phyloP scores from a whole-genome alignment of 148 eudicot species.

The Oxyria digyna region DNA sequence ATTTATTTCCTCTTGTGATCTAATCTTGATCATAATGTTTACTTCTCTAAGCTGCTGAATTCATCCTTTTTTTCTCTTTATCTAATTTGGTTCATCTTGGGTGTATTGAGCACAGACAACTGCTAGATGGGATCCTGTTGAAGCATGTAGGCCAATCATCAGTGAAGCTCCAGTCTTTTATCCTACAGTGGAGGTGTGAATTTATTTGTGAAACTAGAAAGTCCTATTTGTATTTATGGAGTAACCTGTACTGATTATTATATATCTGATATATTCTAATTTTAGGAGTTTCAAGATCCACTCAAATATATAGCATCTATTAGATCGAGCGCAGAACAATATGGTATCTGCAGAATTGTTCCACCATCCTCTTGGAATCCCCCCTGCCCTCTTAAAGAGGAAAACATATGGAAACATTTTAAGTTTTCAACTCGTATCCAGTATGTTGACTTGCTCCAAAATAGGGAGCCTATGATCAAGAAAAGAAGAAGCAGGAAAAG shows the following conservation, averaged over 20 bases:
- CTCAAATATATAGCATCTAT: slow-evolving; percentile 43
- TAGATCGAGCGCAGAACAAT: slow-evolving; percentile 38
- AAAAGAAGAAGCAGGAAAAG: slow-evolving; percentile 28
- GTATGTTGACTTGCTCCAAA: slow-evolving; percentile 57
- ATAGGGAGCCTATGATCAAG: slow-evolving; percentile 55
- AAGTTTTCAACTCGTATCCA: slow-evolving; percentile 52
- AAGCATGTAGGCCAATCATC: slow-evolving; percentile 34
- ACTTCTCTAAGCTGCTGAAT: neutral
- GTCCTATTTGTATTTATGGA: neutral
- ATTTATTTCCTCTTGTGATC: neutral
- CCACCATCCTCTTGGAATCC: slow-evolving; percentile 59
- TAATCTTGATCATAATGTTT: neutral
- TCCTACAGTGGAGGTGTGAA: slow-evolving; percentile 46
- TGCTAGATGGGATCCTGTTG: slow-evolving; percentile 46
- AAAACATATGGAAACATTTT: slow-evolving; percentile 28
- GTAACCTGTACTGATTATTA: neutral
- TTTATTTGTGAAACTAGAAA: neutral
- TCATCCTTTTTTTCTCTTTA: neutral
- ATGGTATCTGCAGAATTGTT: slow-evolving; percentile 59
- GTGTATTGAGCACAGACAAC: slow-evolving; percentile 16
- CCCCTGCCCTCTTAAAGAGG: slow-evolving; percentile 44
- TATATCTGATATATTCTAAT: neutral
- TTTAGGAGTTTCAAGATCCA: slow-evolving; percentile 55
- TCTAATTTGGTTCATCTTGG: neutral
- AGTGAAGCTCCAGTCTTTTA: slow-evolving; percentile 48